phyloP scores from a whole-genome alignment of 768 basidiomycete species.

The Kwoniella dejecticola region DNA sequence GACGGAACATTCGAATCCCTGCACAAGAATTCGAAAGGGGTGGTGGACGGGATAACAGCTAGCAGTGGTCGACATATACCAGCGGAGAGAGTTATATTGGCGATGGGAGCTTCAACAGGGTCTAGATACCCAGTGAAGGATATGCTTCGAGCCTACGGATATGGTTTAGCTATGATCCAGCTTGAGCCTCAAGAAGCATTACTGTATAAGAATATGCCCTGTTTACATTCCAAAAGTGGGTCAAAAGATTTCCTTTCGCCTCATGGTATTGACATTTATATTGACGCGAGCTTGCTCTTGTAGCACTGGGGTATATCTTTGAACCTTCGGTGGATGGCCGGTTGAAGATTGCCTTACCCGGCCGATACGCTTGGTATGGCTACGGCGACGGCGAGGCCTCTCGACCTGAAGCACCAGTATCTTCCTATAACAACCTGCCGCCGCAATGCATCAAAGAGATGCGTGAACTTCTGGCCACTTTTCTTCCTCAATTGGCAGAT shows the following conservation, averaged over 20 bases:
- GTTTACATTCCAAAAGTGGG: constrained; percentile 6
- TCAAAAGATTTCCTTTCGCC: neutral
- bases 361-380: constrained; percentile 10
- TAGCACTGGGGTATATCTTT: constrained; percentile 8
- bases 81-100: neutral
- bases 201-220: constrained; percentile 5
- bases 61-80: neutral
- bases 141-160: constrained; percentile 6
- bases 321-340: constrained; percentile 8
- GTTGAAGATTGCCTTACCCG: constrained; percentile 5
- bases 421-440: constrained; percentile 7
- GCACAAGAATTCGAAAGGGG: constrained; percentile 2
- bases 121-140: neutral
- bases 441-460: neutral
- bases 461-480: constrained; percentile 1
- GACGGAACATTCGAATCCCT: constrained; percentile 10
- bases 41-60: neutral
- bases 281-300: neutral
- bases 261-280: neutral
- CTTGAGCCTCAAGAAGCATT: constrained; percentile 2
- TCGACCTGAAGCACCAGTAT: constrained; percentile 4
- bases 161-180: constrained; percentile 6
- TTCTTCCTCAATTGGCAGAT: constrained; percentile 2
- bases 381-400: neutral
- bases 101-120: constrained; percentile 2